These are phyloP conservation scores for Hanseniaspora jakobsenii DNA, from an alignment of 805 yeast species.

Conservation along the genomic window DNA sequence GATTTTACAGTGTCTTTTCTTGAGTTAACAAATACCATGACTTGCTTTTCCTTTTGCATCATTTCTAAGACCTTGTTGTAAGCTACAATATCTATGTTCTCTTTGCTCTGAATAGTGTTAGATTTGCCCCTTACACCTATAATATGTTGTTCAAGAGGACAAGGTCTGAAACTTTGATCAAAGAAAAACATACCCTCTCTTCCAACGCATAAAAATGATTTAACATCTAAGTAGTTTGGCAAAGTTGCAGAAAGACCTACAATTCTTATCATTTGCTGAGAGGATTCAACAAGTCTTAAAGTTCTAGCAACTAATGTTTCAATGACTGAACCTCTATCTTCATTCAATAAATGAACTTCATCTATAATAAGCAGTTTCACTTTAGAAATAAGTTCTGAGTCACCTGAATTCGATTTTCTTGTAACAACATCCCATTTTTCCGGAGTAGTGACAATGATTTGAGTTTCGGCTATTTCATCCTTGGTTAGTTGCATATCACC, in stretches of 20 bases:
- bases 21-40: slow-evolving; percentile 94
- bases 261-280: slow-evolving; percentile 88
- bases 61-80: slow-evolving; percentile 65
- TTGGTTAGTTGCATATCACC: slow-evolving; percentile 91
- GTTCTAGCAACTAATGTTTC: slow-evolving; percentile 93
- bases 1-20: slow-evolving; percentile 85
- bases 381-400: slow-evolving; percentile 68
- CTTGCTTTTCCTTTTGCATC: slow-evolving; percentile 64
- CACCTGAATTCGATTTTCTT: slow-evolving; percentile 72
- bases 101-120: slow-evolving; percentile 56
- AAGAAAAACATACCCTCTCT: slow-evolving; percentile 89
- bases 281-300: slow-evolving; percentile 82
- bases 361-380: slow-evolving; percentile 82
- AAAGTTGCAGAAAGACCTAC: slow-evolving; percentile 88
- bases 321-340: slow-evolving; percentile 95
- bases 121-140: slow-evolving; percentile 80
- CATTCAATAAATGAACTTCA: slow-evolving; percentile 92
- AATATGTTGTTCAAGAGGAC: slow-evolving; percentile 79
- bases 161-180: slow-evolving; percentile 86
- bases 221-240: slow-evolving; percentile 85
- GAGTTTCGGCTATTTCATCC: slow-evolving; percentile 69
- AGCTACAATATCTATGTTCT: slow-evolving; percentile 60
- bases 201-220: slow-evolving; percentile 87
- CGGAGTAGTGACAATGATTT: slow-evolving; percentile 85
- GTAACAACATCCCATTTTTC: slow-evolving; percentile 98